Percentiles rank a stretch among this genome's conserved stretches.
These are phyloP conservation scores for Celoporthe dispersa DNA, from an alignment of 2,329 filamentous ascomycete genomes.

Conservation along the genomic window DNA sequence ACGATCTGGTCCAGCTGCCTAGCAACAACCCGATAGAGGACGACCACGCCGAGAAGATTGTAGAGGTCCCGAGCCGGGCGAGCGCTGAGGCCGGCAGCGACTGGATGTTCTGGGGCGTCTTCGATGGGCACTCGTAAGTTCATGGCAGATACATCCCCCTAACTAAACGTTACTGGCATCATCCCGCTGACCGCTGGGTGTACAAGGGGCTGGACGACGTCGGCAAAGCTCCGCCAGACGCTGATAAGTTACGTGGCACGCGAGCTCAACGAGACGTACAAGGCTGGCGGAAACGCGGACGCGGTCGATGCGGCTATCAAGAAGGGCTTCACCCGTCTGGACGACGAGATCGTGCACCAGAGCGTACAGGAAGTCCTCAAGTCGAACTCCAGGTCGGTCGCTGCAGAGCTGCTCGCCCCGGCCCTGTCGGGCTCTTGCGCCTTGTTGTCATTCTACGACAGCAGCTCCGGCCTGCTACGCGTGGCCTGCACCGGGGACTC, in stretches of 20 bases:
- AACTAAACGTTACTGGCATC: no score
- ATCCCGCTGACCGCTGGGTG: slow-evolving; percentile 32
- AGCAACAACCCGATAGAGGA: slow-evolving; percentile 99
- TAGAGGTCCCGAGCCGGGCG: slow-evolving; percentile 74
- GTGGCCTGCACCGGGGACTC: slow-evolving; percentile 96
- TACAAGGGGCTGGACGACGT: slow-evolving; percentile 95
- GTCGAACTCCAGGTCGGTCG: slow-evolving; percentile 84
- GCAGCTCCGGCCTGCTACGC: slow-evolving; percentile 80
- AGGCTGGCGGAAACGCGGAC: slow-evolving; percentile 68
- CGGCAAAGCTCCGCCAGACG: slow-evolving; percentile 89
- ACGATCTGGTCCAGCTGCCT: slow-evolving; percentile 91
- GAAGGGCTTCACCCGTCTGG: slow-evolving; percentile 82
- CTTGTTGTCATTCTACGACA: slow-evolving; percentile 95
- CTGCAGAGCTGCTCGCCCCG: slow-evolving; percentile 88
- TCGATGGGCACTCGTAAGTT: slow-evolving; percentile 90
- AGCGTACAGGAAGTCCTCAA: slow-evolving; percentile 91
- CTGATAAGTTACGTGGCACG: slow-evolving; percentile 91
- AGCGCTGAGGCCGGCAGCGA: slow-evolving; percentile 66
- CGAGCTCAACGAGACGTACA: slow-evolving; percentile 92
- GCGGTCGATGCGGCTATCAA: slow-evolving; percentile 92
- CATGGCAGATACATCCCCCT: not conserved
- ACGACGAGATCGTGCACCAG: slow-evolving; percentile 92
- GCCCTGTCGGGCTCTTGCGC: slow-evolving; percentile 97
- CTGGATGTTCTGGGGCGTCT: slow-evolving; percentile 99
- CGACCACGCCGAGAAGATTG: slow-evolving; percentile 97